Evolutionary conservation across 148 eudicot genomes (phyloP), one percentile per base, ranked within the genome.

Genomic region (Camellia sinensis): DNA sequence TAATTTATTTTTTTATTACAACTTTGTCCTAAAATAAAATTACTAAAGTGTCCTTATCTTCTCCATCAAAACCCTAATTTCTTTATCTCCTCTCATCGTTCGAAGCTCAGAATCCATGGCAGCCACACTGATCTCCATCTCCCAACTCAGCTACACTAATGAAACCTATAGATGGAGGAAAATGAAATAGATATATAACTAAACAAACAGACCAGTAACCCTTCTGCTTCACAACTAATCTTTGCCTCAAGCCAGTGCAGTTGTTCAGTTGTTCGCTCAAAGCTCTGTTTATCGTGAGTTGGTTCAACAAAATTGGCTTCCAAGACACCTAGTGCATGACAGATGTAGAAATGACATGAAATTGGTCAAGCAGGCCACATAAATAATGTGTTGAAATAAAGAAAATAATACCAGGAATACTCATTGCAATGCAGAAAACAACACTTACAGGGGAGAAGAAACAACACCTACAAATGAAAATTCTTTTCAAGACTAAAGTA

Each of bases 231-330:
- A 54, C 76, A 61, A 86, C 22, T 75, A 93, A 85, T 71, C 88
- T 80, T 43, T 29, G 37, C 37, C 37, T 29, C 37, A 81, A 17
- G 89, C 74, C 68, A 93, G 93, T 50, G 85, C 88, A n/a, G n/a
- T n/a, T n/a, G n/a, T n/a, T n/a, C n/a, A n/a, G 79, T 84, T 19
- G 95, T 90, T 59, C 89, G 87, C 90, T 93, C 97, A 83, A 93
- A 93, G 21, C 93, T 93, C 81, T 93, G 95, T 80, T 91, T 93
- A 79, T 91, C 94, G 82, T 93, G 97, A 64, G 97, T 94, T 74
- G 97, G 97, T 86, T 89, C 93, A 7, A 93, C 89, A 69, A 93
- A 93, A n/a, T 93, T 87, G 50, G 97, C 97, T 87, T 93, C 94
- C 79, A 91, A 64, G 4, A 92, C 91, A 73, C 94, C 94, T 89